Evolutionary conservation across 2,329 filamentous ascomycete genomes (phyloP).

Genomic region (Gaeumannomyces sp.): DNA sequence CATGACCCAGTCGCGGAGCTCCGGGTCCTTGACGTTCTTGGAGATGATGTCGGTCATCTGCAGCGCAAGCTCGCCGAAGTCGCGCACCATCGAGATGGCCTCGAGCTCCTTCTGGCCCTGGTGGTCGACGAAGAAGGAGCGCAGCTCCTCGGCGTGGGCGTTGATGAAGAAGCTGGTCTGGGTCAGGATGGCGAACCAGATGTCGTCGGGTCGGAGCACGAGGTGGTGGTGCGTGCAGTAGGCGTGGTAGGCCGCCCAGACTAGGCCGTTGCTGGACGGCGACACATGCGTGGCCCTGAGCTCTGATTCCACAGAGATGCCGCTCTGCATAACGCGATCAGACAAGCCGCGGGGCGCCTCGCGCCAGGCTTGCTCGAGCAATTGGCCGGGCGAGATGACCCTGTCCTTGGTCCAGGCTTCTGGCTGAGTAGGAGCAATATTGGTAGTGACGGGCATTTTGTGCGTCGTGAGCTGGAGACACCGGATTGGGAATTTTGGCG

Average conservation of each 20-base stretch:
- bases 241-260: conserved; percentile 28
- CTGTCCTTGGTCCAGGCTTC: neutral
- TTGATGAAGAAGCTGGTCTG: conserved; percentile 40
- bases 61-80: conserved; percentile 24
- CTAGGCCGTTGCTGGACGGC: conserved; percentile 19
- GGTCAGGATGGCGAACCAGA: conserved; percentile 42
- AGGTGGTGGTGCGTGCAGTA: conserved; percentile 37
- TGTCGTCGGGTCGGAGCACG: conserved; percentile 39
- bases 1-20: conserved; percentile 40
- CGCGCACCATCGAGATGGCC: neutral
- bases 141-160: conserved; percentile 35
- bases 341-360: neutral
- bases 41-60: conserved; percentile 33
- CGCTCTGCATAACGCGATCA: neutral
- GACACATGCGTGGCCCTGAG: neutral
- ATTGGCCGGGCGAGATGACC: too few relatives aligned
- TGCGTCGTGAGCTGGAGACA: neutral
- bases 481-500: neutral
- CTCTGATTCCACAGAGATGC: neutral
- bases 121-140: conserved; percentile 34
- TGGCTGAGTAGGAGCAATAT: neutral
- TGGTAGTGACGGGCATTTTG: neutral
- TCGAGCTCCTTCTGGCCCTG: conserved; percentile 26
- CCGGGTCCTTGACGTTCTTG: conserved; percentile 33
- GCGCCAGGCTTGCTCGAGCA: neutral